phyloP scores from a whole-genome alignment of 2,329 filamentous ascomycete species.

The Beauveria bassiana region DNA sequence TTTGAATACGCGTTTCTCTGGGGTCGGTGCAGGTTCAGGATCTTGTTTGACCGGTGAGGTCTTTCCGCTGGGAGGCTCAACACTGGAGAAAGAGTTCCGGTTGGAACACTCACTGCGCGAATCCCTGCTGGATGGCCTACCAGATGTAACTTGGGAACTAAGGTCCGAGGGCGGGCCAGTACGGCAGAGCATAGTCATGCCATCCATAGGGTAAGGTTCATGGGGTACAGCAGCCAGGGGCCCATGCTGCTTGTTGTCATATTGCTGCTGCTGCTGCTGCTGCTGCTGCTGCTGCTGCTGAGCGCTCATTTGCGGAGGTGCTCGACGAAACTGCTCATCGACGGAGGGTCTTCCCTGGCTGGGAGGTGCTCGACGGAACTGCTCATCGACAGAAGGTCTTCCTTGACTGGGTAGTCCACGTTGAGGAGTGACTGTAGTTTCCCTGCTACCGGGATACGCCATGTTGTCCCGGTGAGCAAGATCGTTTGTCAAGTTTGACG shows the following conservation, averaged over 20 bases:
- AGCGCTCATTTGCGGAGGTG: slow-evolving; percentile 14
- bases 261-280: slow-evolving; percentile 2
- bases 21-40: slow-evolving; percentile 37
- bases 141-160: slow-evolving; percentile 44
- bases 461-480: slow-evolving; percentile 52
- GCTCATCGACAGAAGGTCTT: slow-evolving; percentile 8
- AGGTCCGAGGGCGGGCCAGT: slow-evolving; percentile 56
- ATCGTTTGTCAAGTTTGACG: slow-evolving; percentile 63
- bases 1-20: slow-evolving; percentile 61
- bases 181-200: slow-evolving; percentile 95
- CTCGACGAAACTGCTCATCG: slow-evolving; percentile 16
- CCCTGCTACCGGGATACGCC: slow-evolving; percentile 37
- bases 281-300: slow-evolving; percentile 4
- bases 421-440: slow-evolving; percentile 45
- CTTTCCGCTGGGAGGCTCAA: slow-evolving; percentile 68
- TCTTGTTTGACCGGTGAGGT: slow-evolving; percentile 65
- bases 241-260: slow-evolving; percentile 40
- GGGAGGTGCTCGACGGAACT: slow-evolving; percentile 38
- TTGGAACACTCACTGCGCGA: slow-evolving; percentile 88
- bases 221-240: slow-evolving; percentile 68
- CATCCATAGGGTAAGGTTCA: slow-evolving; percentile 88
- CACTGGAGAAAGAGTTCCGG: slow-evolving; percentile 79
- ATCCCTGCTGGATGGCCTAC: slow-evolving; percentile 74
- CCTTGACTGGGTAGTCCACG: slow-evolving; percentile 26
- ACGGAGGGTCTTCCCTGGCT: slow-evolving; percentile 11